These are phyloP conservation scores for Opeltia flavorubescens DNA, from an alignment of 495 filamentous ascomycete genomes.

Conservation along the genomic window DNA sequence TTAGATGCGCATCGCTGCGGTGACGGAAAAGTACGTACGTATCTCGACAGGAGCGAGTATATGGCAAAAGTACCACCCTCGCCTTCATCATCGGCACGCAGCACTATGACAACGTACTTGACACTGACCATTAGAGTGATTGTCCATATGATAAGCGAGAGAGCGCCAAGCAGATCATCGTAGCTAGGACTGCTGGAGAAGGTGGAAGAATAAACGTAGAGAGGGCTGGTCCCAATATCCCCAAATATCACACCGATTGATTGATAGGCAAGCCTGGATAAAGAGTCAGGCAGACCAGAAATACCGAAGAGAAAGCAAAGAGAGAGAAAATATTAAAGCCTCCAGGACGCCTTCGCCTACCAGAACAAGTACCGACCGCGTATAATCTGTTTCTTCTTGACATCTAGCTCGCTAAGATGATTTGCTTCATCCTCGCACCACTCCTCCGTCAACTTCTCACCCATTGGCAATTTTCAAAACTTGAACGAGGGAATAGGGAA, in stretches of 20 bases:
- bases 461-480: too few species aligned
- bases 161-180: constrained; percentile 50
- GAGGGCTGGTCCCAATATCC: constrained; percentile 61
- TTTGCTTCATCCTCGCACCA: too few species aligned
- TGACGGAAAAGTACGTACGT: constrained; percentile 29
- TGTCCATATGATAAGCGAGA: constrained; percentile 64
- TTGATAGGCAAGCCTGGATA: constrained; percentile 52
- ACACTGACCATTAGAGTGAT: constrained; percentile 59
- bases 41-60: constrained; percentile 57
- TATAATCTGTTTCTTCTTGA: too few species aligned
- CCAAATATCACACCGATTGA: constrained; percentile 62
- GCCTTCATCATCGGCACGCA: constrained; percentile 60
- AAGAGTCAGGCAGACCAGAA: too few species aligned
- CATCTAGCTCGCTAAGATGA: too few species aligned
- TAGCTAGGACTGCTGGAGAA: constrained; percentile 42
- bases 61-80: constrained; percentile 65
- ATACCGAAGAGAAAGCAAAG: too few species aligned
- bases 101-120: constrained; percentile 58
- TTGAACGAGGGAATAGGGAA: too few species aligned
- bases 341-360: too few species aligned
- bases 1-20: not conserved
- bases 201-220: constrained; percentile 61
- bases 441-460: too few species aligned
- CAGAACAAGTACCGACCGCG: too few species aligned
- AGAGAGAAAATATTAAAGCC: too few species aligned